Conservation (phyloP, 2,329 filamentous ascomycete species). For the Trichoderma sp. region DNA sequence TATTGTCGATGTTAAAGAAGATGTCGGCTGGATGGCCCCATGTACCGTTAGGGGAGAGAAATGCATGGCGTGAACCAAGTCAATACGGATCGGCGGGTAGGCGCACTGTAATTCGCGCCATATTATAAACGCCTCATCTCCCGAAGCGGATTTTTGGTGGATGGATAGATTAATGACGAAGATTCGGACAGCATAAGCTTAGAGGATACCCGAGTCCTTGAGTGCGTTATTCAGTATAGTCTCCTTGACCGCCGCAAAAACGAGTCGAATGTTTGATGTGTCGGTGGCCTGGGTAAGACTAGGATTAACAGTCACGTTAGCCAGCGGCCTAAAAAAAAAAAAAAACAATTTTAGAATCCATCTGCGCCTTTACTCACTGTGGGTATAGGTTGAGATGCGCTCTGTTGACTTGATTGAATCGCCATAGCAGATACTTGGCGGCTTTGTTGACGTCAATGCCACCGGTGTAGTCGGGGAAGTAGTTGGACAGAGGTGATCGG, state of each 20-base stretch:
- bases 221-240: conserved; percentile 97
- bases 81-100: not conserved
- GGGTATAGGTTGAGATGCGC: conserved; percentile 96
- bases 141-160: conserved; percentile 20
- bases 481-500: conserved; percentile 85
- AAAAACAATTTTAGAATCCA: not conserved
- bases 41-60: not conserved
- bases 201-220: conserved; percentile 96
- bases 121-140: conserved; percentile 26
- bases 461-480: conserved; percentile 97
- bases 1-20: not conserved
- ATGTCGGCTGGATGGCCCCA: not conserved
- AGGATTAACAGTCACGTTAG: conserved; percentile 17
- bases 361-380: conserved; percentile 63
- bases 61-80: not conserved
- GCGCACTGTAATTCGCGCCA: conserved; percentile 21
- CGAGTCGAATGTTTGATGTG: conserved; percentile 94
- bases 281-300: conserved; percentile 93
- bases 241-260: conserved; percentile 98
- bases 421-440: conserved; percentile 95
- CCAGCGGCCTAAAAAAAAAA: no score
- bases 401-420: conserved; percentile 97
- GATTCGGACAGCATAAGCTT: conserved; percentile 34
- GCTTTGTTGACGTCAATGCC: conserved; percentile 98
- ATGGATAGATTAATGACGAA: not conserved